Percentiles rank a stretch among this genome's conserved stretches.
Evolutionary conservation across 2,329 filamentous ascomycete species (phyloP).

Genomic region (Cladophialophora yegresii): DNA sequence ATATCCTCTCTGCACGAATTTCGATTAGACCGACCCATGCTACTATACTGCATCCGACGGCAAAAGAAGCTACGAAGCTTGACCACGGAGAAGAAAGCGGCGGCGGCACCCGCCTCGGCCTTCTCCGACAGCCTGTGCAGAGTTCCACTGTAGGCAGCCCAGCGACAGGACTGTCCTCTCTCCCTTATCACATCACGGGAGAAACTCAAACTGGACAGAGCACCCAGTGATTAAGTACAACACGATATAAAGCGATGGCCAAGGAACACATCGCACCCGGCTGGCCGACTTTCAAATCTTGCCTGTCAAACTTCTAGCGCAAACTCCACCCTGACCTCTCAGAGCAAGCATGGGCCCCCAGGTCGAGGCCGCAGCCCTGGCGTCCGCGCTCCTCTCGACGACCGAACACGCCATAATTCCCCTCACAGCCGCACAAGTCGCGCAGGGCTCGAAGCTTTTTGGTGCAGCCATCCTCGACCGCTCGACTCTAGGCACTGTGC

Average conservation of each 20-base stretch:
- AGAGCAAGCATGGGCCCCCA: not conserved
- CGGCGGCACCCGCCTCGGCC: not conserved
- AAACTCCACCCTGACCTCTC: no score
- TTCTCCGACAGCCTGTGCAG: not conserved
- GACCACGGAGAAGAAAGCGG: not conserved
- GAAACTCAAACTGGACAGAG: not conserved
- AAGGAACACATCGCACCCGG: no score
- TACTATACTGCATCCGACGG: not conserved
- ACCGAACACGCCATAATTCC: slow-evolving; percentile 54
- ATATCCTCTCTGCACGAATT: no score
- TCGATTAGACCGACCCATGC: not conserved
- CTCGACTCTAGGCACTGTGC: slow-evolving; percentile 47
- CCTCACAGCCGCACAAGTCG: slow-evolving; percentile 54
- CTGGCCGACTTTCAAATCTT: no score
- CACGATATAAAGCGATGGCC: not conserved
- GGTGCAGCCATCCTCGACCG: slow-evolving; percentile 58
- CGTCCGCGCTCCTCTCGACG: slow-evolving; percentile 22
- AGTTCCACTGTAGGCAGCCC: not conserved
- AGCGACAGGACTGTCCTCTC: not conserved
- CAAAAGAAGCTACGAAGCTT: not conserved
- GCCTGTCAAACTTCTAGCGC: no score
- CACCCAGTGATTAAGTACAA: no score
- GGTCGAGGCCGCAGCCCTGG: slow-evolving; percentile 21
- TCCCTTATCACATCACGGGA: not conserved
- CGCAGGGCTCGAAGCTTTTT: slow-evolving; percentile 59